These are phyloP conservation scores for Mycena capillaripes DNA, from an alignment of 768 basidiomycete species.

Conservation along the genomic window DNA sequence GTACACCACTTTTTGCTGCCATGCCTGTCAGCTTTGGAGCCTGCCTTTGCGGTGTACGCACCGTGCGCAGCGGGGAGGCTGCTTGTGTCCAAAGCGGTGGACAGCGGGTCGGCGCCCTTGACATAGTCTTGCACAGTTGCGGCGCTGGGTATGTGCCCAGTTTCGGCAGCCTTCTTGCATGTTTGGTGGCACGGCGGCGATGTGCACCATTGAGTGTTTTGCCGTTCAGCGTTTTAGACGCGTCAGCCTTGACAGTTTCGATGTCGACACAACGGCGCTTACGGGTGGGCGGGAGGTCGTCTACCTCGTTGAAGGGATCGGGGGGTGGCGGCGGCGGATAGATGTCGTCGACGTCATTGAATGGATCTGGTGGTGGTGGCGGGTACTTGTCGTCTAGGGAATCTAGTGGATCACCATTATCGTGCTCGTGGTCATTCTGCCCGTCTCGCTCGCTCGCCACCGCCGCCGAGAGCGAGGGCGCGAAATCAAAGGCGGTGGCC, in stretches of 20 bases:
- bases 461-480: background rate
- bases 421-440: slow-evolving; percentile 5
- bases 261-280: background rate
- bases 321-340: background rate
- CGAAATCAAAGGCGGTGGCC: background rate
- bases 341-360: background rate
- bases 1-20: no score
- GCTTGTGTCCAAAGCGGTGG: no score
- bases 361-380: background rate
- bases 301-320: background rate
- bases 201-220: background rate
- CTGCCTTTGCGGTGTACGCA: slow-evolving; percentile 4
- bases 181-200: background rate
- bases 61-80: slow-evolving; percentile 1
- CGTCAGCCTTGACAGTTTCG: no score
- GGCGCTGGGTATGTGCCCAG: background rate
- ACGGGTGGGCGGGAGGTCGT: background rate
- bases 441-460: background rate
- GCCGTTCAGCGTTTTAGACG: no score
- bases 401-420: background rate
- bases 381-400: no score
- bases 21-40: no score
- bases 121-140: background rate
- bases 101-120: background rate
- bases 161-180: background rate